Percentiles rank a stretch among this genome's conserved stretches.
These are phyloP conservation scores for Chlorophyllum brunneum DNA, from an alignment of 768 basidiomycete species.

Conservation along the genomic window DNA sequence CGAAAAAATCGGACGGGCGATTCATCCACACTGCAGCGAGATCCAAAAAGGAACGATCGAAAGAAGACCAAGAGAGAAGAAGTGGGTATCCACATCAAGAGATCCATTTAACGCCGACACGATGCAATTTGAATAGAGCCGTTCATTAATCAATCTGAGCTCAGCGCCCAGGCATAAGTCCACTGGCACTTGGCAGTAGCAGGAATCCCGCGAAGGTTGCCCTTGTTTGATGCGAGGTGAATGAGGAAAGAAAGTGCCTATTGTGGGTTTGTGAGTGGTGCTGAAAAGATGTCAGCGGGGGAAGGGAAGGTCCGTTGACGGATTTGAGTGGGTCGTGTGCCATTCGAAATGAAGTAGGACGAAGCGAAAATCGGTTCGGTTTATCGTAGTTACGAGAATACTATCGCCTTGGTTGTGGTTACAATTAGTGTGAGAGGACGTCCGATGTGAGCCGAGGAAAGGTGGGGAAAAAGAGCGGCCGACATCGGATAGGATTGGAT, in stretches of 20 bases:
- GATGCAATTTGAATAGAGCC: neutral
- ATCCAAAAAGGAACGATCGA: conserved; percentile 1
- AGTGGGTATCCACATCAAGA: neutral
- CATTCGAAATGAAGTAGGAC: too few relatives aligned
- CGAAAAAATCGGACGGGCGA: neutral
- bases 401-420: too few relatives aligned
- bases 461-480: too few relatives aligned
- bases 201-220: conserved; percentile 4
- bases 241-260: neutral
- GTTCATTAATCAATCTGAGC: neutral
- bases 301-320: too few relatives aligned
- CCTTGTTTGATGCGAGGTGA: conserved; percentile 9
- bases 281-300: neutral
- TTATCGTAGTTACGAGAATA: too few relatives aligned
- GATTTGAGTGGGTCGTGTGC: too few relatives aligned
- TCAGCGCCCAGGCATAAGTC: neutral
- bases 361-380: too few relatives aligned
- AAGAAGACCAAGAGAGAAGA: neutral
- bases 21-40: conserved; percentile 1
- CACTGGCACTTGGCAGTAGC: neutral
- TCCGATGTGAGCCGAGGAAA: too few relatives aligned
- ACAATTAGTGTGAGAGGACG: too few relatives aligned
- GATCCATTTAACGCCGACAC: neutral
- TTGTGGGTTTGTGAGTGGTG: neutral
- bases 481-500: too few relatives aligned